phyloP scores from a whole-genome alignment of 257 asterid genomes.

The Echium plantagineum region DNA sequence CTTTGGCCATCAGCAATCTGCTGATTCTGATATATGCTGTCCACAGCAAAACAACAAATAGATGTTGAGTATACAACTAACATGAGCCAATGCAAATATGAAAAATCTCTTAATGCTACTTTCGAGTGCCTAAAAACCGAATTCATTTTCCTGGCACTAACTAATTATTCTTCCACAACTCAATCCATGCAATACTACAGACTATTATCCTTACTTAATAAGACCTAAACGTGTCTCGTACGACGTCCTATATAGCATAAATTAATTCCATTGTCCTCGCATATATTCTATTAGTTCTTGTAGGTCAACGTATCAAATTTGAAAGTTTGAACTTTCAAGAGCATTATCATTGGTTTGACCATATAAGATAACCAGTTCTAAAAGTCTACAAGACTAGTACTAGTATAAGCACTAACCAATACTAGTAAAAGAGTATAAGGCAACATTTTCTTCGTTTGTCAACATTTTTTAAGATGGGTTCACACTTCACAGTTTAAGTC shows the following conservation, averaged over 20 bases:
- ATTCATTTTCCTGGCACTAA: background rate
- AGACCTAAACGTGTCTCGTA: too few species aligned
- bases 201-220: too few species aligned
- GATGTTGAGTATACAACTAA: background rate
- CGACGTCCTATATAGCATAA: too few species aligned
- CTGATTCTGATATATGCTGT: conserved; percentile 3
- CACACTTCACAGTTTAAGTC: too few species aligned
- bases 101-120: background rate
- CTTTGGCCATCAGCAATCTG: conserved; percentile 8
- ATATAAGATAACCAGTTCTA: background rate
- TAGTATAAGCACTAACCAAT: background rate
- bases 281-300: background rate
- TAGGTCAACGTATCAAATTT: too few species aligned
- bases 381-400: background rate
- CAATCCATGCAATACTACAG: background rate
- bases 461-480: too few species aligned
- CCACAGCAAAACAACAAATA: conserved; percentile 1
- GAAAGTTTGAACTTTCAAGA: too few species aligned
- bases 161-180: background rate
- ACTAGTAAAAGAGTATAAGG: too few species aligned
- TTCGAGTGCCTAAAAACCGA: background rate
- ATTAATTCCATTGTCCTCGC: background rate
- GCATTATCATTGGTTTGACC: background rate
- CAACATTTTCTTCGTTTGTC: too few species aligned
- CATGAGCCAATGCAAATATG: background rate